These are phyloP conservation scores for Eutypella sp. DNA, from an alignment of 2,329 filamentous ascomycete species.

Conservation along the genomic window DNA sequence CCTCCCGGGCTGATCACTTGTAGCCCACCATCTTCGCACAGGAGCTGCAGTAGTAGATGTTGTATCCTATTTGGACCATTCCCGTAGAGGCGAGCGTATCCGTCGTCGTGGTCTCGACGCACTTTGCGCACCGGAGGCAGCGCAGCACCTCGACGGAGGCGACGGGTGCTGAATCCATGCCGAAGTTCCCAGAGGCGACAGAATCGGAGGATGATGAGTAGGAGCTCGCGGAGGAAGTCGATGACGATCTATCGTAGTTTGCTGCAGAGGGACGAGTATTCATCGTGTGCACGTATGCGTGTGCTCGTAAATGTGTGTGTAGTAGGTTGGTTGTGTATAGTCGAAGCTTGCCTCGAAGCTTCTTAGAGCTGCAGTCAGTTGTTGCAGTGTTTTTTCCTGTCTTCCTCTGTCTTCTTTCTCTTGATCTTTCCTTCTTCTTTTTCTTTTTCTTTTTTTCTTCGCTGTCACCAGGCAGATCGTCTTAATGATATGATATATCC, in stretches of 20 bases:
- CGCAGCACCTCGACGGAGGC: conserved; percentile 52
- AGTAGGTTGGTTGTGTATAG: conserved; percentile 2
- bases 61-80: conserved; percentile 61
- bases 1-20: conserved; percentile 38
- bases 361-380: no score
- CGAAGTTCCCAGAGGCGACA: conserved; percentile 34
- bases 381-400: no score
- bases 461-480: no score
- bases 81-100: conserved; percentile 54
- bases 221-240: conserved; percentile 16
- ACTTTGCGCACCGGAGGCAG: conserved; percentile 48
- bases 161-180: conserved; percentile 45
- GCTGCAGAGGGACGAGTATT: conserved; percentile 30
- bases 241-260: conserved; percentile 34
- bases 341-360: no score
- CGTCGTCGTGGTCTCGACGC: conserved; percentile 56
- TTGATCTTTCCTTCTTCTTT: no score
- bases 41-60: conserved; percentile 61
- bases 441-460: no score
- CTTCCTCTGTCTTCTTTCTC: no score
- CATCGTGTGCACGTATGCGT: conserved; percentile 13
- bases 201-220: conserved; percentile 38
- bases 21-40: conserved; percentile 62
- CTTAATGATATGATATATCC: no score
- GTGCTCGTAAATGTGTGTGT: not conserved